Base-by-base conservation (phyloP, 2,329 filamentous ascomycete genomes). In the Trichoderma sp. region DNA sequence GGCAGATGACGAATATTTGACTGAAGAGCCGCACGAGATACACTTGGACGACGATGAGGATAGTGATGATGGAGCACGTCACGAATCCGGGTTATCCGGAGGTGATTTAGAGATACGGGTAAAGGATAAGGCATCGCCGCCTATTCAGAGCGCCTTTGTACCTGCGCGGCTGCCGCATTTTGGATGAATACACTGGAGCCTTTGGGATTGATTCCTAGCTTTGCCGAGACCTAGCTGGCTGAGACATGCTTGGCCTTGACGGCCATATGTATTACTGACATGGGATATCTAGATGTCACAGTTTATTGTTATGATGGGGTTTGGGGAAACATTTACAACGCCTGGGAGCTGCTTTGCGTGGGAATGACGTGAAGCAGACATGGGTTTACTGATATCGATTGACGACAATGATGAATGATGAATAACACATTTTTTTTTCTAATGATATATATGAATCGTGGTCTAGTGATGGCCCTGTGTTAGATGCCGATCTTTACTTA, bases 151-250 rank as follows among this genome's bases (percentile, higher is more conserved):
- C 24, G 80, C 80, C 2, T 91, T 91, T 74, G 82, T 90, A 26
- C 88, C 89, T 4, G 89, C 89, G 43, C 83, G 88, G 72, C 78
- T 91, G 72, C 89, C 89, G 47, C 83, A 84, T 69, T 88, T 91
- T 80, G 81, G 81, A 74, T 88, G 73, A 79, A 70, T 70, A 72
- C 30, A 43, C 11, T 9, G 11, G 43, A 24, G 15, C 2, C 9
- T 21, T 61, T 43, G 15, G 36, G 47, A 11, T 28, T 14, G 18
- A 15, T 9, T 18, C 8, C 28, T 53, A 39, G 64, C 64, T 30
- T 21, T 43, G 7, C 21, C 18, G 64, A 26, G 18, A 6, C 36
- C 9, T 26, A 14, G 30, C 18, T 47, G 21, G 24, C 26, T 34
- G 39, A 28, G 5, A 6, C 8, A 53, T 34, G 43, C 30, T 62